These are phyloP conservation scores for Botrytis fabae DNA, from an alignment of 2,329 filamentous ascomycete genomes.

Conservation along the genomic window DNA sequence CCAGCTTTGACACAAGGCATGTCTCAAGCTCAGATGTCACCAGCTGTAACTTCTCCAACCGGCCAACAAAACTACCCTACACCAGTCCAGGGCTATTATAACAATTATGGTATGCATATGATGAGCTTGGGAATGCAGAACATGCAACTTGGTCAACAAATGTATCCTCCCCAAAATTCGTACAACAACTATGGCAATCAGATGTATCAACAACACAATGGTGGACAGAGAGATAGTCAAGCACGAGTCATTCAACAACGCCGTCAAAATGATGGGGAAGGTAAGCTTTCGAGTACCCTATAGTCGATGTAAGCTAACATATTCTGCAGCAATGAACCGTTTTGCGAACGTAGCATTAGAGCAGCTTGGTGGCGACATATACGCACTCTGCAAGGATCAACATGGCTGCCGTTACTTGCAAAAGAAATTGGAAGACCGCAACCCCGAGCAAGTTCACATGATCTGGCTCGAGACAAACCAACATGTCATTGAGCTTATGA, in stretches of 20 bases:
- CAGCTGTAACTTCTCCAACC: constrained; percentile 35
- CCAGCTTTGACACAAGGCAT: constrained; percentile 52
- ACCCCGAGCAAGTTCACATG: constrained; percentile 79
- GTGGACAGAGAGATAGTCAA: constrained; percentile 69
- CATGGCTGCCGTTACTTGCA: constrained; percentile 96
- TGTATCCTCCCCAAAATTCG: constrained; percentile 57
- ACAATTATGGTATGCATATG: constrained; percentile 54
- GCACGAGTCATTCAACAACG: constrained; percentile 74
- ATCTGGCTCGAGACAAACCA: constrained; percentile 93
- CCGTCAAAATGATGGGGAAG: constrained; percentile 72
- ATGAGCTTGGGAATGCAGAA: constrained; percentile 68
- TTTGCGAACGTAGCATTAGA: constrained; percentile 84
- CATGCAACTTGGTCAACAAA: constrained; percentile 55
- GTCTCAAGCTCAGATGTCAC: constrained; percentile 36
- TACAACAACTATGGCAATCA: constrained; percentile 46
- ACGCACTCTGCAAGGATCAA: constrained; percentile 93
- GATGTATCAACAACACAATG: constrained; percentile 38
- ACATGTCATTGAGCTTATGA: constrained; percentile 97
- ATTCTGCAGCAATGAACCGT: constrained; percentile 63
- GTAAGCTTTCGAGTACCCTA: constrained; percentile 44
- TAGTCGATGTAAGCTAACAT: constrained; percentile 27
- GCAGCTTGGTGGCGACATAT: constrained; percentile 78
- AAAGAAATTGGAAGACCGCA: constrained; percentile 92
- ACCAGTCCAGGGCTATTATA: constrained; percentile 41
- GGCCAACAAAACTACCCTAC: constrained; percentile 35